phyloP scores from a whole-genome alignment of 2,329 filamentous ascomycete species.

The Paecilomyces formosus region DNA sequence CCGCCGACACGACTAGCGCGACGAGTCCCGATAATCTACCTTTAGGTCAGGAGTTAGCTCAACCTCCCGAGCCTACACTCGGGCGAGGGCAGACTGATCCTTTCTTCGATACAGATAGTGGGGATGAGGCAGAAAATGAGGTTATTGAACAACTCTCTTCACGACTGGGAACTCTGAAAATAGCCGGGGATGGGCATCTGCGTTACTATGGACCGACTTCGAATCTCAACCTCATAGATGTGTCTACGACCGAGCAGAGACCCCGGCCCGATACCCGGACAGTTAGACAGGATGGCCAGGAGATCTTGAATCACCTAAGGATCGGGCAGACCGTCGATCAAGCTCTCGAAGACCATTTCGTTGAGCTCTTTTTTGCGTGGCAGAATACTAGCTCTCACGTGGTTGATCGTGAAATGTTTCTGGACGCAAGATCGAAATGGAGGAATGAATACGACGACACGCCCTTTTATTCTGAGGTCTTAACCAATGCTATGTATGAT shows the following conservation, averaged over 20 bases:
- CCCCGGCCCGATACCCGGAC: slow-evolving; percentile 30
- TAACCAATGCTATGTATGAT: slow-evolving; percentile 34
- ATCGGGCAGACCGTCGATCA: slow-evolving; percentile 34
- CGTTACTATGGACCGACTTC: slow-evolving; percentile 40
- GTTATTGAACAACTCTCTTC: slow-evolving; percentile 38
- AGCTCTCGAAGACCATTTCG: slow-evolving; percentile 37
- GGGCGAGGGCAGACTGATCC: slow-evolving; percentile 13
- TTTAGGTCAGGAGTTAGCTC: slow-evolving; percentile 18
- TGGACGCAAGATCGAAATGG: slow-evolving; percentile 27
- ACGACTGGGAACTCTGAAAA: slow-evolving; percentile 37
- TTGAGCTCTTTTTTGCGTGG: slow-evolving; percentile 42
- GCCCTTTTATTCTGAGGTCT: slow-evolving; percentile 32
- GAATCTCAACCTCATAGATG: slow-evolving; percentile 36
- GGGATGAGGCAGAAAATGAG: slow-evolving; percentile 31
- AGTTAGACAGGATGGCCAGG: slow-evolving; percentile 31
- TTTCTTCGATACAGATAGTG: slow-evolving; percentile 26
- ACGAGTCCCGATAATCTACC: slow-evolving; percentile 19
- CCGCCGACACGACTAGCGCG: slow-evolving; percentile 10
- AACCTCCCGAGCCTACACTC: slow-evolving; percentile 15
- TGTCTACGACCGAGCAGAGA: slow-evolving; percentile 25
- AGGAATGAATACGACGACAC: slow-evolving; percentile 31
- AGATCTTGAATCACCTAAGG: slow-evolving; percentile 34
- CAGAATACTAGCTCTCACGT: slow-evolving; percentile 41
- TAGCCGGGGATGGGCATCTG: slow-evolving; percentile 36
- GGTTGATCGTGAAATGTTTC: slow-evolving; percentile 37